Base-by-base conservation (phyloP, 352 stramenopile species). In the Phytopythium boreale region DNA sequence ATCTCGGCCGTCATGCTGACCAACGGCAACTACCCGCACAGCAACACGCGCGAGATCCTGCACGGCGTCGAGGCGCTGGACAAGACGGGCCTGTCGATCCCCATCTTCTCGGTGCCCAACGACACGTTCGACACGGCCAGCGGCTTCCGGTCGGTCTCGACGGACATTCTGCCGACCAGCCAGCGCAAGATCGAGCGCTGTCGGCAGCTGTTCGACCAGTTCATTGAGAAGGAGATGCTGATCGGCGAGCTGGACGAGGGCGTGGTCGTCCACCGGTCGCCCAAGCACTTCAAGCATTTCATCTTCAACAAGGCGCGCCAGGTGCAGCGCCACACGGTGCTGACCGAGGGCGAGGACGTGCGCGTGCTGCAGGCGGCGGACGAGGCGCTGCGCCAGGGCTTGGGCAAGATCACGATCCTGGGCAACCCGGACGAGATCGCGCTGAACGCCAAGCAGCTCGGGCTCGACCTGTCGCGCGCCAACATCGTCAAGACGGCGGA, bases 251-350 rank as follows among this genome's bases (percentile, higher is more conserved):
- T 93, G 8, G 74, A 86, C 49, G 68, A 90, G 41, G 80, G 80
- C 11, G 76, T 85, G 56, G 77, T 87, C 10, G 66, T 83, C 19
- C 76, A 90, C 62, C 81, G 82, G 2, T 88, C 84, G 20, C 87
- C 87, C 12, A 93, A 93, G 76, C 83, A 94, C 56, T 95, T 95
- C 67, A 79, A 93, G 66, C 84, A 96, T 71, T 91, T 88, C 63
- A 62, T 94, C n/a, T 89, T 92, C 59, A 80, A 75, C 74, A 92
- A 93, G 67, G 82, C 87, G 0, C 83, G 83, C 12, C 64, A 69
- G 1, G 79, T 89, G 4, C 73, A 92, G 70, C 81, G 85, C 29
- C 84, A 89, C 62, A 94, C 96, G 64, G 83, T 97, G 22, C 69
- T 96, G 29, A 89, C 89, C 1, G 89, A 97, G 62, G 88, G 87